These are phyloP conservation scores for Elsinoe arachidis DNA, from an alignment of 2,329 filamentous ascomycete species.

Conservation along the genomic window DNA sequence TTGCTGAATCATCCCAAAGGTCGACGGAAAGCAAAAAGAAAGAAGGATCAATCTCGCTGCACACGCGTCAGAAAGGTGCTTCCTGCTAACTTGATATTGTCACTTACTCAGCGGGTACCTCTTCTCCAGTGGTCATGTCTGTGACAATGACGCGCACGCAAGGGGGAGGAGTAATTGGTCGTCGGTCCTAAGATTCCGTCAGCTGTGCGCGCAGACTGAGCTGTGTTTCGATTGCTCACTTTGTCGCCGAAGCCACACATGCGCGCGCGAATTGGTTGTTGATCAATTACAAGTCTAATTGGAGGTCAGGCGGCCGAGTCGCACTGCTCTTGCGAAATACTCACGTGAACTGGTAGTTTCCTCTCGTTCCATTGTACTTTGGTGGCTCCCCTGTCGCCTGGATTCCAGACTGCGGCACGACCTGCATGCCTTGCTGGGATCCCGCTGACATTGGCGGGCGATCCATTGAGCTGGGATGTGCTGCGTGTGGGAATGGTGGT, in stretches of 20 bases:
- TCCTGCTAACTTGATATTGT: background rate
- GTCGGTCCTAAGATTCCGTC: conserved; percentile 59
- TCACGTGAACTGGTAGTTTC: conserved; percentile 12
- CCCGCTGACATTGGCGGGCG: conserved; percentile 7
- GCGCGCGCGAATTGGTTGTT: conserved; percentile 84
- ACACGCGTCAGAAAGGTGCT: conserved; percentile 7
- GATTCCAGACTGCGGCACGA: conserved; percentile 1
- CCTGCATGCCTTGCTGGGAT: conserved; percentile 13
- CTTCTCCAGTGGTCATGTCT: conserved; percentile 65
- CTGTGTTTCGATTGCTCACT: conserved; percentile 41
- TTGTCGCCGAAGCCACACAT: conserved; percentile 99
- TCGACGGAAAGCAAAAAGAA: conserved; percentile 63
- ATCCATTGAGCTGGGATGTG: conserved; percentile 7
- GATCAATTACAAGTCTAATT: conserved; percentile 50
- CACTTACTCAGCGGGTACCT: conserved; percentile 49
- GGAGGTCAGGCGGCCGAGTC: background rate
- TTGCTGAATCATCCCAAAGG: conserved; percentile 55
- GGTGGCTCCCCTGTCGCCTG: background rate
- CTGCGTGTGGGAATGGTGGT: conserved; percentile 10
- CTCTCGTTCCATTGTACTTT: conserved; percentile 7
- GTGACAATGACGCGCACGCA: conserved; percentile 77
- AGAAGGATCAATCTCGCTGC: conserved; percentile 51
- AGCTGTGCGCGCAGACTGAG: conserved; percentile 18
- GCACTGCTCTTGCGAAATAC: background rate
- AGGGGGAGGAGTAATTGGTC: conserved; percentile 91